Percentiles rank a stretch among this genome's conserved stretches.
Conservation (phyloP, 176 grass and related monocot species). For the Areca catechu region DNA sequence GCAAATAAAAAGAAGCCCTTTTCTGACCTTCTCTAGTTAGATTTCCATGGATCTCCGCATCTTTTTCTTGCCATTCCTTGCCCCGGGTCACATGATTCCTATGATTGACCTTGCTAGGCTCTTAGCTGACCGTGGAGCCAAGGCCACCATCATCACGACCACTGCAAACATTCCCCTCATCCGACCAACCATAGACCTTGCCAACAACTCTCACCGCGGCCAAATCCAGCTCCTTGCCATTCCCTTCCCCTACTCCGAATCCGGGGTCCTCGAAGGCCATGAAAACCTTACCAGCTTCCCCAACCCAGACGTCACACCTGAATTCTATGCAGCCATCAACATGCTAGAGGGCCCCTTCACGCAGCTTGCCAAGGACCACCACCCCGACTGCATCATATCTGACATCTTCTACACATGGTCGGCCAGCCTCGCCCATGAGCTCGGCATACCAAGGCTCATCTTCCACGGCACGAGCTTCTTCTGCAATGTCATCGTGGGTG, state of each 20-base stretch:
- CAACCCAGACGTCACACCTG: background rate
- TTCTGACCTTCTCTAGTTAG: too few species aligned
- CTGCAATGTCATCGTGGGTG: too few species aligned
- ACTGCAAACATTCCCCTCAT: slow-evolving; percentile 28
- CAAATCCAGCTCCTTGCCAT: slow-evolving; percentile 21
- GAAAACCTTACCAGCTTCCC: slow-evolving; percentile 20
- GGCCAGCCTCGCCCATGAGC: slow-evolving; percentile 13
- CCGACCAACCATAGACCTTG: slow-evolving; percentile 29
- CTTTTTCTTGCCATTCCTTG: slow-evolving; percentile 53
- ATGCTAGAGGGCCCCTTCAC: slow-evolving; percentile 34
- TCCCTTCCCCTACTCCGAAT: slow-evolving; percentile 37
- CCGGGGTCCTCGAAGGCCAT: slow-evolving; percentile 29
- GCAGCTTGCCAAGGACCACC: slow-evolving; percentile 13
- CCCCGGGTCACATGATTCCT: slow-evolving; percentile 52
- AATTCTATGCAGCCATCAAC: slow-evolving; percentile 5
- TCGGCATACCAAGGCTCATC: slow-evolving; percentile 28
- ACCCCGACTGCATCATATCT: slow-evolving; percentile 29
- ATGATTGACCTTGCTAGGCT: slow-evolving; percentile 41
- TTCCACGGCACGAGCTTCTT: slow-evolving; percentile 39
- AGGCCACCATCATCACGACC: slow-evolving; percentile 54
- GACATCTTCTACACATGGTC: slow-evolving; percentile 48
- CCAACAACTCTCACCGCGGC: slow-evolving; percentile 18
- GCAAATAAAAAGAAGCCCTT: too few species aligned
- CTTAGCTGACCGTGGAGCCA: slow-evolving; percentile 43
- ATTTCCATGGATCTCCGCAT: slow-evolving; percentile 27